Conservation (phyloP, 352 stramenopile species). For the Pythium rhizo-oryzae region DNA sequence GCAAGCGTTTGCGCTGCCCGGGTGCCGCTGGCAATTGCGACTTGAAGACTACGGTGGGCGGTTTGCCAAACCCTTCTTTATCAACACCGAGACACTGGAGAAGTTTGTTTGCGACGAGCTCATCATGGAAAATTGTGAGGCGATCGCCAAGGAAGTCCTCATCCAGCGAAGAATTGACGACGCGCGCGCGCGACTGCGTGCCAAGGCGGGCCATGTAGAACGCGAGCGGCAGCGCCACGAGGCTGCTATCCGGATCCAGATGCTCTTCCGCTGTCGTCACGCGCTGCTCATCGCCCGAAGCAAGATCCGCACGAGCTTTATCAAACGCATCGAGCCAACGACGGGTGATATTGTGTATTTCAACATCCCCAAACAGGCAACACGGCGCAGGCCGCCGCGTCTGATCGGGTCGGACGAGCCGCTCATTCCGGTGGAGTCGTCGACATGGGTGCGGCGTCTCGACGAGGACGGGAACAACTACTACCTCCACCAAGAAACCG, state of each 20-base stretch:
- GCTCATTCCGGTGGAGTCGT: slow-evolving; percentile 60
- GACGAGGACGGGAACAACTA: slow-evolving; percentile 52
- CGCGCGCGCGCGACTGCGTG: slow-evolving; percentile 32
- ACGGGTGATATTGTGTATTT: slow-evolving; percentile 63
- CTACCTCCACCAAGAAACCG: slow-evolving; percentile 49
- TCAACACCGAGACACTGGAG: slow-evolving; percentile 63
- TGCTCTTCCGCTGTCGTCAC: slow-evolving; percentile 60
- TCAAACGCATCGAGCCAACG: slow-evolving; percentile 64
- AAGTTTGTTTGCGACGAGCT: slow-evolving; percentile 75
- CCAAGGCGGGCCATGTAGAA: slow-evolving; percentile 32
- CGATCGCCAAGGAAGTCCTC: slow-evolving; percentile 60
- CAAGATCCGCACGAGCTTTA: slow-evolving; percentile 54
- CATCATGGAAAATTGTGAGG: slow-evolving; percentile 64
- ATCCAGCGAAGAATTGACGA: slow-evolving; percentile 56
- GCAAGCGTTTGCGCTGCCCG: slow-evolving; percentile 29
- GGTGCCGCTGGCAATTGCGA: slow-evolving; percentile 62
- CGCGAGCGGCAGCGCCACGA: slow-evolving; percentile 38
- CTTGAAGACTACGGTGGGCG: slow-evolving; percentile 56
- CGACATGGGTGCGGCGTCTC: slow-evolving; percentile 57
- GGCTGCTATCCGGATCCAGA: slow-evolving; percentile 61
- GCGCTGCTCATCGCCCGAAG: slow-evolving; percentile 43
- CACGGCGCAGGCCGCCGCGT: slow-evolving; percentile 36
- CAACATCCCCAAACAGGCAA: slow-evolving; percentile 50
- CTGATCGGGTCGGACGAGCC: slow-evolving; percentile 58
- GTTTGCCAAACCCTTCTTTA: slow-evolving; percentile 68